These are phyloP conservation scores for Mycogone perniciosa DNA, from an alignment of 2,329 filamentous ascomycete genomes.

Conservation along the genomic window DNA sequence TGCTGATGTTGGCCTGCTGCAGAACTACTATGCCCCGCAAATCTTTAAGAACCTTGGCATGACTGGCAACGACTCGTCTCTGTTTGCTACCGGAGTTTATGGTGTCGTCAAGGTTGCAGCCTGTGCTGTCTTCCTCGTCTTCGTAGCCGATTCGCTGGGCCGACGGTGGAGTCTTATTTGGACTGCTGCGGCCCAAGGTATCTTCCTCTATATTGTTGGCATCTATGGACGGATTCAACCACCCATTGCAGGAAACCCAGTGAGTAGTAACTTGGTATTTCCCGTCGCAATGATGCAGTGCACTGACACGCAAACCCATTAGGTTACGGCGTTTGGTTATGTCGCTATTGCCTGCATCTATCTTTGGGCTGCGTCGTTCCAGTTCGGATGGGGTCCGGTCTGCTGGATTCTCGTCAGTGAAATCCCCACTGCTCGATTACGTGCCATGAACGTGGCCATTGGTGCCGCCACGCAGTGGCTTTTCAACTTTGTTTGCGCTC, in stretches of 20 bases:
- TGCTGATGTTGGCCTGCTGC: background rate
- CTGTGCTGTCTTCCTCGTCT: conserved; percentile 58
- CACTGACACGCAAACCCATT: background rate
- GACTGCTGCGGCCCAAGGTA: conserved; percentile 56
- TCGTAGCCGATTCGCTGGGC: conserved; percentile 63
- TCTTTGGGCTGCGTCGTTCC: conserved; percentile 64
- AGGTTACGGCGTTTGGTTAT: conserved; percentile 60
- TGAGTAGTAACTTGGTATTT: conserved; percentile 17
- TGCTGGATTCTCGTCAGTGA: conserved; percentile 67
- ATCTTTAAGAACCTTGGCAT: conserved; percentile 64
- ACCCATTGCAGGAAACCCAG: conserved; percentile 44
- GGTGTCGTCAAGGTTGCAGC: conserved; percentile 63
- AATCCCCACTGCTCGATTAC: conserved; percentile 60
- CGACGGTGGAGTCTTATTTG: conserved; percentile 54
- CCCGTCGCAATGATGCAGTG: background rate
- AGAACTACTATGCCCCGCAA: conserved; percentile 62
- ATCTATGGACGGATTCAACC: conserved; percentile 60
- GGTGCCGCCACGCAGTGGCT: conserved; percentile 66
- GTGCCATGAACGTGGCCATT: conserved; percentile 61
- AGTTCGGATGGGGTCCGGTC: conserved; percentile 64
- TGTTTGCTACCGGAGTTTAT: conserved; percentile 70
- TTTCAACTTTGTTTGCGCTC: conserved; percentile 67
- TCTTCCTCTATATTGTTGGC: conserved; percentile 64
- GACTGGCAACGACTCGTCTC: conserved; percentile 45
- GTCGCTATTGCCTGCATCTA: conserved; percentile 66